phyloP scores from a whole-genome alignment of 805 yeast genomes.

The Starmerella cellae region DNA sequence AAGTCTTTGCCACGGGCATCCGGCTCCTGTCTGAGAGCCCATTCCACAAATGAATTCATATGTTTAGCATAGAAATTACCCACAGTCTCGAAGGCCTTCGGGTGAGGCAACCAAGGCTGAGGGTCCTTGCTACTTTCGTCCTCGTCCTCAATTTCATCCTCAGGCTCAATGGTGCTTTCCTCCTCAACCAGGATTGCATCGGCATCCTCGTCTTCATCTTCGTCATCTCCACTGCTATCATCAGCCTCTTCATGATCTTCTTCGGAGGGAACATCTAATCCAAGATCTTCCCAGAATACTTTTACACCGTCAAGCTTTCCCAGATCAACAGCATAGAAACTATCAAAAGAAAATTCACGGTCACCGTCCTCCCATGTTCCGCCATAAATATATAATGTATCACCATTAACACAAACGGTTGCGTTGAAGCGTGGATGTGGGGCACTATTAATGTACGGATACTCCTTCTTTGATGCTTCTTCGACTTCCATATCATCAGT shows the following conservation, averaged over 20 bases:
- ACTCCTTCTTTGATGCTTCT: conserved; percentile 32
- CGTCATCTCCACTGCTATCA: conserved; percentile 64
- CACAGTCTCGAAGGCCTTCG: conserved; percentile 78
- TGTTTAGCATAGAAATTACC: conserved; percentile 77
- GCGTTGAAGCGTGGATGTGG: conserved; percentile 90
- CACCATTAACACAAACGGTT: conserved; percentile 71
- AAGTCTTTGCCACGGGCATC: conserved; percentile 81
- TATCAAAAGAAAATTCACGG: conserved; percentile 68
- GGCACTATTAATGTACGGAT: conserved; percentile 44
- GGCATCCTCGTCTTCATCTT: conserved; percentile 41
- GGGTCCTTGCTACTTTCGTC: conserved; percentile 67
- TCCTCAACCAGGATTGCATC: conserved; percentile 32
- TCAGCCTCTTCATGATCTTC: conserved; percentile 43
- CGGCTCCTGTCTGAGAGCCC: conserved; percentile 80
- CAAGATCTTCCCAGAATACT: conserved; percentile 81
- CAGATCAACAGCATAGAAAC: conserved; percentile 73
- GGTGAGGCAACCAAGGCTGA: conserved; percentile 95
- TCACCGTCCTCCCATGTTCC: conserved; percentile 88
- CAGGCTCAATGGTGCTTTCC: conserved; percentile 46
- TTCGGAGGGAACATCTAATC: conserved; percentile 26
- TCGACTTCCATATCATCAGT: conserved; percentile 31
- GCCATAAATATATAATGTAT: conserved; percentile 69
- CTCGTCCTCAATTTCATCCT: conserved; percentile 52
- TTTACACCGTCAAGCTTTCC: conserved; percentile 78
- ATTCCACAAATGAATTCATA: conserved; percentile 74